Evolutionary conservation across 345 rosid species (phyloP).

Genomic region (Anastatica hierochuntica): DNA sequence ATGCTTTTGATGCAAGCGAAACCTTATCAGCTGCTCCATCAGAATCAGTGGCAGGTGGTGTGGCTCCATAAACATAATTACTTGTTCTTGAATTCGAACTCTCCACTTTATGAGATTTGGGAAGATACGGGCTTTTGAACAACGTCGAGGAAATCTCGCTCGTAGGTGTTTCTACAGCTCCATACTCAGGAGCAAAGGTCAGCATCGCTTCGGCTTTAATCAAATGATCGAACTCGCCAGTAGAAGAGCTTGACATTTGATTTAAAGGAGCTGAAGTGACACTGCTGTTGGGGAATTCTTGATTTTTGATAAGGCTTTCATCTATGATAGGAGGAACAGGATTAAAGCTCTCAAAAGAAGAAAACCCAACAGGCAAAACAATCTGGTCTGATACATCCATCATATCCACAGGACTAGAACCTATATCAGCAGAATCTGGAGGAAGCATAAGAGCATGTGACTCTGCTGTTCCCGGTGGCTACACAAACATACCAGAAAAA

Average conservation of each 20-base stretch:
- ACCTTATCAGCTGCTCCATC: slow-evolving; percentile 60
- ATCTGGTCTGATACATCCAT: slow-evolving; percentile 80
- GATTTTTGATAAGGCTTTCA: slow-evolving; percentile 59
- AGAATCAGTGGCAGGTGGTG: slow-evolving; percentile 55
- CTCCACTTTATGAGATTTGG: slow-evolving; percentile 60
- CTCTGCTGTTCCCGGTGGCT: slow-evolving; percentile 99
- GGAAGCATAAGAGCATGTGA: slow-evolving; percentile 76
- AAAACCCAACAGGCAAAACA: slow-evolving; percentile 60
- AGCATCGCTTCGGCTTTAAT: slow-evolving; percentile 90
- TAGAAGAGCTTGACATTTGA: slow-evolving; percentile 35
- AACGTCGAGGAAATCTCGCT: slow-evolving; percentile 54
- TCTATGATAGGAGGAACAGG: slow-evolving; percentile 48
- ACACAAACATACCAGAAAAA: slow-evolving; percentile 27
- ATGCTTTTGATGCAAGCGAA: slow-evolving; percentile 39
- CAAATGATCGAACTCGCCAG: slow-evolving; percentile 84
- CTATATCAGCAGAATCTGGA: slow-evolving; percentile 75
- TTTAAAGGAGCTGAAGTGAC: slow-evolving; percentile 41
- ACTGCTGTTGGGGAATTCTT: slow-evolving; percentile 43
- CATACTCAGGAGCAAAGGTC: slow-evolving; percentile 95
- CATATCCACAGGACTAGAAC: slow-evolving; percentile 63
- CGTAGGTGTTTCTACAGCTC: slow-evolving; percentile 73
- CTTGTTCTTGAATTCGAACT: slow-evolving; percentile 61
- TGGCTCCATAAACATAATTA: slow-evolving; percentile 71
- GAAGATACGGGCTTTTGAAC: slow-evolving; percentile 78
- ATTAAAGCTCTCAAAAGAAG: slow-evolving; percentile 83